These are phyloP conservation scores for Talaromyces islandicus DNA, from an alignment of 2,329 filamentous ascomycete species.

Conservation along the genomic window DNA sequence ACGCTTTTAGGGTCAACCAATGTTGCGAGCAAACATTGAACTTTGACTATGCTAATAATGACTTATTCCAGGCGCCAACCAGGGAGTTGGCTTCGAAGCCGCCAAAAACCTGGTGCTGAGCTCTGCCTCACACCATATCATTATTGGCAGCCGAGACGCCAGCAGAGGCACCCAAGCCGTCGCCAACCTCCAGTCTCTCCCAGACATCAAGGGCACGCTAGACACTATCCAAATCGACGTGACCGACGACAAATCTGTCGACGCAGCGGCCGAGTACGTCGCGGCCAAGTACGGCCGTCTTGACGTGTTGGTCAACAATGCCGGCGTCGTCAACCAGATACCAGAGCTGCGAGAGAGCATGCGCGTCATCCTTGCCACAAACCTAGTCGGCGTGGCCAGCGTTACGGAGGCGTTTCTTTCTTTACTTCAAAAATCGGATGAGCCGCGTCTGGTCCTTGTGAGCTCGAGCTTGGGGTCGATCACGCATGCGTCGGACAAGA, in stretches of 20 bases:
- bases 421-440: constrained; percentile 20
- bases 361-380: constrained; percentile 29
- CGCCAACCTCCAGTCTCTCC: constrained; percentile 1
- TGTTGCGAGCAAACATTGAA: background rate
- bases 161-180: constrained; percentile 12
- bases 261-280: constrained; percentile 52
- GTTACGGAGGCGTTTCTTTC: constrained; percentile 32
- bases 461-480: constrained; percentile 32
- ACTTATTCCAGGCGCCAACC: constrained; percentile 6
- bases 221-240: constrained; percentile 38
- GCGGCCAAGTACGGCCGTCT: constrained; percentile 46
- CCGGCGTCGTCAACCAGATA: constrained; percentile 13
- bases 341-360: constrained; percentile 20
- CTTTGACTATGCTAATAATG: background rate
- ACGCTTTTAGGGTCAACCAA: background rate
- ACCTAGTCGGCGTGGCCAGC: constrained; percentile 33
- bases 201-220: constrained; percentile 9
- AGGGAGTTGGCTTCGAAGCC: constrained; percentile 10
- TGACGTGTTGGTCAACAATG: constrained; percentile 23
- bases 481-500: constrained; percentile 20
- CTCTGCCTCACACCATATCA: constrained; percentile 16
- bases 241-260: constrained; percentile 44
- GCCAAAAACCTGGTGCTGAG: constrained; percentile 11
- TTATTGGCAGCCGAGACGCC: constrained; percentile 14
- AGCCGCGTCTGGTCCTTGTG: constrained; percentile 37